Percentiles rank a stretch among this genome's conserved stretches.
phyloP scores from a whole-genome alignment of 169 alveolate genomes.

The Theileria annulata region DNA sequence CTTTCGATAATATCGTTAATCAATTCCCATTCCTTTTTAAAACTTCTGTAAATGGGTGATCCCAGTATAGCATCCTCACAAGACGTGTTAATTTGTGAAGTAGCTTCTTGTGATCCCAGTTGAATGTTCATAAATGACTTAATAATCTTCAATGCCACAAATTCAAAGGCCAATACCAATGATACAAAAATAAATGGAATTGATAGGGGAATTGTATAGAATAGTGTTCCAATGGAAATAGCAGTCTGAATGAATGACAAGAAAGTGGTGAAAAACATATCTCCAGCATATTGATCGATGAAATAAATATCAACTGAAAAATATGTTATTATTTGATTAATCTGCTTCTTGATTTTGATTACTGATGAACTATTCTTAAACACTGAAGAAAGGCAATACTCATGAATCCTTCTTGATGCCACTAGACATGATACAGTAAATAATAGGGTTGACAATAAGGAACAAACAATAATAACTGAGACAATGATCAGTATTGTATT shows the following conservation, averaged over 20 bases:
- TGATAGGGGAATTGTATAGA: conserved; percentile 24
- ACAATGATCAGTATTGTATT: neutral
- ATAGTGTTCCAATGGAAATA: conserved; percentile 29
- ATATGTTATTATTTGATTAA: conserved; percentile 22
- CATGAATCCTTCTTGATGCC: conserved; percentile 35
- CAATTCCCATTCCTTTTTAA: conserved; percentile 30
- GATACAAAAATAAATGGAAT: conserved; percentile 17
- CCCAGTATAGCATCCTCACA: conserved; percentile 44
- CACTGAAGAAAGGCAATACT: conserved; percentile 14
- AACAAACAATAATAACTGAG: neutral
- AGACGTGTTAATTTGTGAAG: conserved; percentile 18
- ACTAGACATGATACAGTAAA: conserved; percentile 3
- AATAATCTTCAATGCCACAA: conserved; percentile 1
- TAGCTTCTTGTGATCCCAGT: conserved; percentile 19
- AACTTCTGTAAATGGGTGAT: conserved; percentile 38
- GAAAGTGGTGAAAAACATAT: conserved; percentile 3
- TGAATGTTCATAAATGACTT: conserved; percentile 36
- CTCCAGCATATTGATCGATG: conserved; percentile 42
- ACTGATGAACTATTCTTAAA: conserved; percentile 27
- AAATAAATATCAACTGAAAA: conserved; percentile 22
- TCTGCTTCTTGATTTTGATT: conserved; percentile 16
- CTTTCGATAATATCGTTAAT: neutral
- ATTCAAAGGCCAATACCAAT: conserved; percentile 7
- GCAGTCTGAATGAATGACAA: conserved; percentile 10
- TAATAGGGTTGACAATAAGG: neutral